Evolutionary conservation across 805 yeast species (phyloP).

Genomic region (Candida vaughaniae): DNA sequence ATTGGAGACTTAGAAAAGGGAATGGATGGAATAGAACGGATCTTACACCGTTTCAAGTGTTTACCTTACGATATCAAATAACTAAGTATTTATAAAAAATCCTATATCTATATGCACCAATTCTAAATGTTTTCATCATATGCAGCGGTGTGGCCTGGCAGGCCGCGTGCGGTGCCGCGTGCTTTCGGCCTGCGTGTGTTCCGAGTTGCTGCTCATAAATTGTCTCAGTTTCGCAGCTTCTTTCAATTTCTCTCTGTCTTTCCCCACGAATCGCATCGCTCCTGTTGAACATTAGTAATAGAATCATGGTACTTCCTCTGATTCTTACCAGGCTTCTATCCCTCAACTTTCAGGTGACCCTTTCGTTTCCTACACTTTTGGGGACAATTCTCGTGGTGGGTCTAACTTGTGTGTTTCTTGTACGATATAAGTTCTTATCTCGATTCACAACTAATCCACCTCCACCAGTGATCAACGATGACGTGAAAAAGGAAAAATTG

Average conservation of each 20-base stretch:
- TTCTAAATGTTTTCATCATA: too few species aligned
- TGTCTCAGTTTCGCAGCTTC: too few species aligned
- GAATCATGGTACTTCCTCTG: too few species aligned
- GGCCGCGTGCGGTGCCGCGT: too few species aligned
- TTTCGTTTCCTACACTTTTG: constrained; percentile 49
- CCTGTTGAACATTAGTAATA: too few species aligned
- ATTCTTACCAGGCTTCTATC: constrained; percentile 32
- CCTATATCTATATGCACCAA: too few species aligned
- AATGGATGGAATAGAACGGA: constrained; percentile 59
- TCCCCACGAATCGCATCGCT: too few species aligned
- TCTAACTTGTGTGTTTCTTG: constrained; percentile 42
- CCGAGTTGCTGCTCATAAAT: too few species aligned
- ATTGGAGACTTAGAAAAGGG: constrained; percentile 49
- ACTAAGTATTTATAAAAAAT: too few species aligned
- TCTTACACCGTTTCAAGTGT: constrained; percentile 43
- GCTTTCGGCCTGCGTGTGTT: too few species aligned
- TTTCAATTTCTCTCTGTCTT: too few species aligned
- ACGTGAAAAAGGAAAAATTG: constrained; percentile 16
- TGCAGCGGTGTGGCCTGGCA: too few species aligned
- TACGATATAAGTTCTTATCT: constrained; percentile 64
- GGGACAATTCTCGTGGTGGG: constrained; percentile 27
- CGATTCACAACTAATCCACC: constrained; percentile 46
- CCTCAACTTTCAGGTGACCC: constrained; percentile 47
- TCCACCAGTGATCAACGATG: constrained; percentile 3
- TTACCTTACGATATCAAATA: constrained; percentile 29